These are phyloP conservation scores for Hymenoscyphus fructigenus DNA, from an alignment of 2,329 filamentous ascomycete genomes.

Conservation along the genomic window DNA sequence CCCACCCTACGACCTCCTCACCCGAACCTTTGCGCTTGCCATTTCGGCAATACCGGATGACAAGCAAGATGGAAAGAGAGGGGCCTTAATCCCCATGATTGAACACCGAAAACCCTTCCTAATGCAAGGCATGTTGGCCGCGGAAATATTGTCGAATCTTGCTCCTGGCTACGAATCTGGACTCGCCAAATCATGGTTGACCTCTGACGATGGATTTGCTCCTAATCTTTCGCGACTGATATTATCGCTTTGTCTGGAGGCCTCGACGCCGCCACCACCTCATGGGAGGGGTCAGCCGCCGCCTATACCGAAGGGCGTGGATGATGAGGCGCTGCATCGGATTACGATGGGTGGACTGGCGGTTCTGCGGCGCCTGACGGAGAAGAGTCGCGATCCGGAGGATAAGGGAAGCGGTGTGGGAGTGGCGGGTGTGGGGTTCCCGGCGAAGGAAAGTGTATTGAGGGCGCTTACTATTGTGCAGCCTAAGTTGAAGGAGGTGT, in stretches of 20 bases:
- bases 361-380: conserved; percentile 65
- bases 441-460: conserved; percentile 65
- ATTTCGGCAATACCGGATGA: conserved; percentile 81
- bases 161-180: conserved; percentile 69
- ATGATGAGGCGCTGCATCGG: conserved; percentile 37
- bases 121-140: conserved; percentile 88
- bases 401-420: conserved; percentile 53
- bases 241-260: conserved; percentile 59
- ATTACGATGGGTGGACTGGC: conserved; percentile 69
- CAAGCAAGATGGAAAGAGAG: conserved; percentile 52
- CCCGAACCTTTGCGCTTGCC: conserved; percentile 80
- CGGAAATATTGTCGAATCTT: conserved; percentile 80
- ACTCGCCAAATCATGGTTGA: conserved; percentile 77
- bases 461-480: conserved; percentile 65
- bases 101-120: conserved; percentile 85
- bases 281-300: conserved; percentile 36
- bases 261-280: conserved; percentile 54
- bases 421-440: conserved; percentile 53
- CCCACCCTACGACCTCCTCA: conserved; percentile 76
- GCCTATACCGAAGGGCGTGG: conserved; percentile 32
- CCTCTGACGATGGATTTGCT: conserved; percentile 79
- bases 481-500: conserved; percentile 61
- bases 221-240: conserved; percentile 76
- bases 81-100: conserved; percentile 63
- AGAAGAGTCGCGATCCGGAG: conserved; percentile 63